phyloP scores from a whole-genome alignment of 2,329 filamentous ascomycete species.

The Myriosclerotinia duriaeana region DNA sequence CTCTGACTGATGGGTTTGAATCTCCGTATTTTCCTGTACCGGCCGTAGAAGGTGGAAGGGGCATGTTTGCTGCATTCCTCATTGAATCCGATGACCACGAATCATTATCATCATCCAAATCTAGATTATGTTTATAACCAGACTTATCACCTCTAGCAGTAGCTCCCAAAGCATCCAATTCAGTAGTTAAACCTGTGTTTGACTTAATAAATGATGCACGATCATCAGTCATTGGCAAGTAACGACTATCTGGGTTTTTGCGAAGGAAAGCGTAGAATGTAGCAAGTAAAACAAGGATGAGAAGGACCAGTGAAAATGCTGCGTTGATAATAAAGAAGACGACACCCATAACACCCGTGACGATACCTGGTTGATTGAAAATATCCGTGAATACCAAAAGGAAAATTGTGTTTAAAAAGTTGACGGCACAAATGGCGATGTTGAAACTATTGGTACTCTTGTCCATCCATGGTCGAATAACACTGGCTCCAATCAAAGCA shows the following conservation, averaged over 20 bases:
- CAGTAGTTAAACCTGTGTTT: conserved; percentile 80
- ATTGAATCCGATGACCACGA: conserved; percentile 62
- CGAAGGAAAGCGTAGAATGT: conserved; percentile 79
- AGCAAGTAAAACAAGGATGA: conserved; percentile 78
- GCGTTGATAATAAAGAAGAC: conserved; percentile 88
- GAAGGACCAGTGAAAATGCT: conserved; percentile 74
- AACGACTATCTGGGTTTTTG: conserved; percentile 91
- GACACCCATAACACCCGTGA: conserved; percentile 85
- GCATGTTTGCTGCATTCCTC: conserved; percentile 45
- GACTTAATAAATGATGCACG: conserved; percentile 98
- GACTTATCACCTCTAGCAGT: conserved; percentile 82
- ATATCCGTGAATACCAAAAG: conserved; percentile 84
- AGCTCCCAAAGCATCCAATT: conserved; percentile 84
- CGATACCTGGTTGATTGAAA: conserved; percentile 79
- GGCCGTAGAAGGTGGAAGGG: conserved; percentile 38
- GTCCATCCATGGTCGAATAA: conserved; percentile 95
- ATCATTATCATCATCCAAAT: conserved; percentile 71
- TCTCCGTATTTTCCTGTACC: conserved; percentile 32
- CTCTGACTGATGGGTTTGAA: conserved; percentile 31
- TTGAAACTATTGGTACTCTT: conserved; percentile 98
- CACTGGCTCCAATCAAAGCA: conserved; percentile 73
- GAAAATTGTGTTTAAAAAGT: conserved; percentile 89
- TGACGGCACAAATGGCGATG: conserved; percentile 84
- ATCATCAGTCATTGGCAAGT: conserved; percentile 96
- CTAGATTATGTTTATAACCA: conserved; percentile 57